These are phyloP conservation scores for Penicillium carneum DNA, from an alignment of 2,329 filamentous ascomycete genomes.

Conservation along the genomic window DNA sequence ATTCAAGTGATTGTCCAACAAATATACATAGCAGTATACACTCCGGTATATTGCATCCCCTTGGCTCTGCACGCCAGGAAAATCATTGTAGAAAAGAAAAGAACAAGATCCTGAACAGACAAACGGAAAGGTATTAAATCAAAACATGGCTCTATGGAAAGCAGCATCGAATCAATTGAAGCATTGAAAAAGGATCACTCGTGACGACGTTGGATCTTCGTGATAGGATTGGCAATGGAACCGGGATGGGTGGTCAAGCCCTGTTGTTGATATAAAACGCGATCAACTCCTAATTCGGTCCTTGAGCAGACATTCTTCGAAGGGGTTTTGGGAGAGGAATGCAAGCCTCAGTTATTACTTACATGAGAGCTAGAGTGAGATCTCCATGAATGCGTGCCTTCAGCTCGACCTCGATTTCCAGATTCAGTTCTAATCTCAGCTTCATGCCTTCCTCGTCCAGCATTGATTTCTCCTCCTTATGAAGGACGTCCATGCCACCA, in stretches of 20 bases:
- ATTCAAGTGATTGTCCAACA: not conserved
- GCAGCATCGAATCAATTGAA: constrained; percentile 1
- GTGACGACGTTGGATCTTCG: constrained; percentile 25
- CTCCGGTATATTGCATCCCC: constrained; percentile 19
- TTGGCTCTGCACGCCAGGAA: constrained; percentile 20
- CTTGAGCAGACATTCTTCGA: constrained; percentile 27
- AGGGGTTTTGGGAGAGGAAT: not conserved
- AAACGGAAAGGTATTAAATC: constrained; percentile 6
- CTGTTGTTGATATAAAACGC: constrained; percentile 26
- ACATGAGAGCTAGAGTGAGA: constrained; percentile 62
- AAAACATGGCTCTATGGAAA: constrained; percentile 24
- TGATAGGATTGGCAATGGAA: constrained; percentile 26
- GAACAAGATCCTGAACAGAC: not conserved
- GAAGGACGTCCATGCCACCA: constrained; percentile 40
- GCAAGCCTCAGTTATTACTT: constrained; percentile 37
- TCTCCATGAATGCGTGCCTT: constrained; percentile 72
- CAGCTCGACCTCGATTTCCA: constrained; percentile 69
- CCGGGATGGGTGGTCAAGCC: constrained; percentile 26
- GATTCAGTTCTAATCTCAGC: constrained; percentile 65
- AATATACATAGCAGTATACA: constrained; percentile 22
- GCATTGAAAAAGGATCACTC: constrained; percentile 14
- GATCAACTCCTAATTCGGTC: constrained; percentile 38
- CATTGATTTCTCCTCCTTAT: constrained; percentile 39
- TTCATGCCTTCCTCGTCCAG: constrained; percentile 58
- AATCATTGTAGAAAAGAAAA: not conserved